Base-by-base conservation (phyloP, 306 rosid genomes). In the Canavalia ensiformis region DNA sequence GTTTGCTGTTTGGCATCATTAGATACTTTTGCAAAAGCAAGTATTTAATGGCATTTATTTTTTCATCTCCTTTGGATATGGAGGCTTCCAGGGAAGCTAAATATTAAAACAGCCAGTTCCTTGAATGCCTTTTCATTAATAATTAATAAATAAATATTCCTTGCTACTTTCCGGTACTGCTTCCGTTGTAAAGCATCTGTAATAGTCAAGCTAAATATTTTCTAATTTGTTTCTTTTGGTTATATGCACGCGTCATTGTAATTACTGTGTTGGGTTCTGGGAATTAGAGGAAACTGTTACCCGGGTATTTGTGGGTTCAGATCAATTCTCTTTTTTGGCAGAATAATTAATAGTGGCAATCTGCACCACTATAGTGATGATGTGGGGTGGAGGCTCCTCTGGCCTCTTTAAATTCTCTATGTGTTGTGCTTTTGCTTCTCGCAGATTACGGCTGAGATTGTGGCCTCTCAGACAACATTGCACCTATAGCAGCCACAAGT, bases 341-440 rank as follows among this genome's bases (percentile, higher is more conserved):
- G 11, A 60, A 7, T 62, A 41, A n/a, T 59, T 58, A 75, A 46
- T 42, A 57, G 54, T 1, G 31, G 42, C 9, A 42, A 47, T 18
- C 13, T 4, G 2, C 8, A 2, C 49, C 55, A 63, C 46, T 46
- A 58, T 6, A 8, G 44, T 11, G 12, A 31, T 13, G 41, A 56
- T 45, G 62, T 68, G 41, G 59, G 82, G 68, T 10, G 9, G 65
- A 49, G 51, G 30, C 5, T 37, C 67, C 37, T 78, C 18, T 78
- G 29, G 12, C 52, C 62, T 10, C 59, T 18, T 57, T 33, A 33
- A 57, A 57, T 39, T 12, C 68, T 41, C 50, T 18, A 52, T 46
- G 18, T n/a, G 2, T 44, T 45, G 4, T 11, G 2, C 10, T 37
- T 77, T 51, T 35, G n/a, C 42, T 39, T 57, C 3, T 52, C 11